A percentile compares a stretch with the other conserved stretches of the same genome.
Conservation (phyloP, 164 flowering plant genomes). For the Liriodendron chinense region DNA sequence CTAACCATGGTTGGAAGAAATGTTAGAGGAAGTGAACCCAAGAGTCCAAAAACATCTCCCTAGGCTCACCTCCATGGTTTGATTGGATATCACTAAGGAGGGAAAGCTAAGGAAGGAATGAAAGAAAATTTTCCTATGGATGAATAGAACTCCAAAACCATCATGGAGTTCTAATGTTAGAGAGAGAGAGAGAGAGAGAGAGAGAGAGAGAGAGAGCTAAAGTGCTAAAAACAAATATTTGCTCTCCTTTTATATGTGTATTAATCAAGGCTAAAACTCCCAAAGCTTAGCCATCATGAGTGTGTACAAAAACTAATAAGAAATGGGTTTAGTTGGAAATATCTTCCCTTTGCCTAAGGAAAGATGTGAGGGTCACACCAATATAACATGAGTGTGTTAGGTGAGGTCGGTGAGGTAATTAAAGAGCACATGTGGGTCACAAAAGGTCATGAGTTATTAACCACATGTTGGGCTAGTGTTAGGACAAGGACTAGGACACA, state of each 20-base stretch:
- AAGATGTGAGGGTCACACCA: slow-evolving; percentile 3
- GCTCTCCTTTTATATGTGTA: neutral
- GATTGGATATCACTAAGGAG: neutral
- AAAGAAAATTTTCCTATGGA: neutral
- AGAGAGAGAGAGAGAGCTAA: slow-evolving; percentile 4
- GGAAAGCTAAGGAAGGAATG: neutral
- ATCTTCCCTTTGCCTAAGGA: slow-evolving; percentile 18
- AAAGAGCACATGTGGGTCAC: neutral
- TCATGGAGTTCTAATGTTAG: slow-evolving; percentile 12
- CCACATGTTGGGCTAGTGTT: neutral
- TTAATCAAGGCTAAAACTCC: slow-evolving; percentile 14
- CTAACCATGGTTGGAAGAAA: slow-evolving; percentile 7
- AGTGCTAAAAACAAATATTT: slow-evolving; percentile 21
- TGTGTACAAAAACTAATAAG: slow-evolving; percentile 1
- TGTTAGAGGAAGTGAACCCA: slow-evolving; percentile 45
- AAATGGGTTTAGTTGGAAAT: neutral
- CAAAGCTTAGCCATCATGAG: slow-evolving; percentile 13
- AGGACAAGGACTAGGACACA: slow-evolving; percentile 9
- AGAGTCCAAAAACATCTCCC: slow-evolving; percentile 66
- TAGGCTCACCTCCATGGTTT: slow-evolving; percentile 33
- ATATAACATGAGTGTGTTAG: neutral
- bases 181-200: neutral
- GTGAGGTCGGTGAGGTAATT: neutral
- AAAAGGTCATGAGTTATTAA: neutral
- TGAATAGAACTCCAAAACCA: slow-evolving; percentile 14